phyloP scores from a whole-genome alignment of 345 rosid genomes.

The Cardamine resedifolia region DNA sequence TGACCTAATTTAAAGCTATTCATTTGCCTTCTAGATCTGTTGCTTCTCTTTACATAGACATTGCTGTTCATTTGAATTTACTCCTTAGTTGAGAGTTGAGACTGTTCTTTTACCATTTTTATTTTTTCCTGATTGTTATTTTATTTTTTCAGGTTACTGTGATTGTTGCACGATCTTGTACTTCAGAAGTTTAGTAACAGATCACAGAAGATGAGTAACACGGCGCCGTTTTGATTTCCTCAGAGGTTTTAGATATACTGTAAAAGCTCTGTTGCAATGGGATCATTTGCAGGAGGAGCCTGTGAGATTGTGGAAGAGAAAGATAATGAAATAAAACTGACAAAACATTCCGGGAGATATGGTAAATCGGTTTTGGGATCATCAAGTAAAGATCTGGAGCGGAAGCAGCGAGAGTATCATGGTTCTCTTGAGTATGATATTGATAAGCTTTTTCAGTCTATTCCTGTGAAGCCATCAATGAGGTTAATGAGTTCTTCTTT shows the following conservation, averaged over 20 bases:
- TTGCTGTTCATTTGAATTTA: constrained; percentile 4
- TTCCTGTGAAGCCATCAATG: constrained; percentile 58
- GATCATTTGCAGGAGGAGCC: constrained; percentile 63
- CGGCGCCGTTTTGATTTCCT: neutral
- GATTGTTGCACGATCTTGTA: constrained; percentile 12
- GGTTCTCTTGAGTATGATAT: constrained; percentile 81
- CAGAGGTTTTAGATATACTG: neutral
- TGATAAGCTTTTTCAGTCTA: constrained; percentile 83
- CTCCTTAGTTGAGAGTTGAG: neutral
- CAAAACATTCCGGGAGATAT: constrained; percentile 46
- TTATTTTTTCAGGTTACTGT: constrained; percentile 6
- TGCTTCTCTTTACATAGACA: neutral
- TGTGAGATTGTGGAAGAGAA: constrained; percentile 86
- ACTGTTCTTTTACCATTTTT: neutral
- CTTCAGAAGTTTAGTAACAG: neutral
- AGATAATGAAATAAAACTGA: constrained; percentile 54
- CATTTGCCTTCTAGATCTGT: constrained; percentile 20
- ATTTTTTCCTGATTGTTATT: neutral
- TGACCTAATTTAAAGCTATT: constrained; percentile 13
- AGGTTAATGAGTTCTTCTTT: constrained; percentile 49
- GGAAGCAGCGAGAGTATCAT: constrained; percentile 52
- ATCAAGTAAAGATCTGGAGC: constrained; percentile 48
- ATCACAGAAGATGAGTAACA: constrained; percentile 9
- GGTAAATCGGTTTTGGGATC: constrained; percentile 45
- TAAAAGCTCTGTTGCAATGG: constrained; percentile 46